Base-by-base conservation (phyloP, 345 rosid genomes). In the Syzygium aromaticum region DNA sequence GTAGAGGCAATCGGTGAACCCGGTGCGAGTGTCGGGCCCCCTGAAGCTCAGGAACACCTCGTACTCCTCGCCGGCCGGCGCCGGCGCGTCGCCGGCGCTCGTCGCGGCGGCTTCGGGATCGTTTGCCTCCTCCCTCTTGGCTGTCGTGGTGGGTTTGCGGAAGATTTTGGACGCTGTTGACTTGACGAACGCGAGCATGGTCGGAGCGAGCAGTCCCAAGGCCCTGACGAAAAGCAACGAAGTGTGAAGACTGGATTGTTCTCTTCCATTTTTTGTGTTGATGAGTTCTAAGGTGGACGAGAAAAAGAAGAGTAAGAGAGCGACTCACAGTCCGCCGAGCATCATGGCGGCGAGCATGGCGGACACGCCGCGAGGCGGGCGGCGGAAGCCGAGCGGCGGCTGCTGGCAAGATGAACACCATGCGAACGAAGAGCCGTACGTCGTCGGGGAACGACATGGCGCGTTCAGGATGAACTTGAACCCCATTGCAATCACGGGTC, bases 21-120 rank as follows among this genome's bases (percentile, higher is more conserved):
- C 77, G 5, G 4, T 8, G 16, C 28, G 46, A 13, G 85, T 84
- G 7, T 84, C 85, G 9, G 38, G 40, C 2, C 85, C 59, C 85
- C 64, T 27, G 78, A 87, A 80, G 38, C 67, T 87, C 43, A 87
- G 5, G 53, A 87, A 54, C 19, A 87, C 88, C 38, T 87, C 85
- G 46, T 84, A 84, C 53, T 84, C 85, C 59, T 84, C 85, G 27
- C 85, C 57, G 33, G 43, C 54, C 21, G 46, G 57, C 1, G 33
- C 21, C 14, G 40, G 12, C 4, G 43, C 2, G 14, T 52, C 85
- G 15, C 40, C 59, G 7, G 7, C 59, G 7, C 40, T 52, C 13
- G 40, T 13, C 40, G 46, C 3, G 22, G 59, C 3, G 12, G 59
- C 22, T 52, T 53, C 22, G 2, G 59, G 25, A 43, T 23, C 28